Conservation (phyloP, 345 rosid species). For the Abelmoschus esculentus region DNA sequence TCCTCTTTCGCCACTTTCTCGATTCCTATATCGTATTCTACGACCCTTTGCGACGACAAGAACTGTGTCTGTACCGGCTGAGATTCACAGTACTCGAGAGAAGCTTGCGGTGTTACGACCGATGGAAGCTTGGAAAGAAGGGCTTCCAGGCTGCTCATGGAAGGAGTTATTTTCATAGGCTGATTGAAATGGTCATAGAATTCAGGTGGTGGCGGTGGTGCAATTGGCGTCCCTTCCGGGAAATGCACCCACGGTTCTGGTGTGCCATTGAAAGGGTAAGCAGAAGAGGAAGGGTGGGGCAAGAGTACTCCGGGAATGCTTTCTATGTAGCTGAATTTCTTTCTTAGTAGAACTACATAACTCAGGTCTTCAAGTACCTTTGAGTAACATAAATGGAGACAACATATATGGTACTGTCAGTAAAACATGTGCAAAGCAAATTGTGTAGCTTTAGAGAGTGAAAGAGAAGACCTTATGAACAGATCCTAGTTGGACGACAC, state of each 20-base stretch:
- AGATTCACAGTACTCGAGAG: constrained; percentile 19
- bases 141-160: constrained; percentile 97
- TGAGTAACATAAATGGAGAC: background rate
- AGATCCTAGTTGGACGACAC: constrained; percentile 92
- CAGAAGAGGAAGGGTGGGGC: constrained; percentile 87
- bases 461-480: constrained; percentile 55
- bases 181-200: constrained; percentile 39
- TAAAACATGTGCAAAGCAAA: constrained; percentile 1
- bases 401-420: background rate
- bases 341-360: constrained; percentile 67
- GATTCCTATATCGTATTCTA: constrained; percentile 18
- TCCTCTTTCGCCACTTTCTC: constrained; percentile 46
- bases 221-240: constrained; percentile 27
- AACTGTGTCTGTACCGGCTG: constrained; percentile 17
- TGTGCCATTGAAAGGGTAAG: constrained; percentile 43
- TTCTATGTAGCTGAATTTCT: constrained; percentile 85
- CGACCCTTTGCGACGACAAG: constrained; percentile 17
- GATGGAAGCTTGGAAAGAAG: constrained; percentile 95
- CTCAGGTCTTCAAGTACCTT: constrained; percentile 85
- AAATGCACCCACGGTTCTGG: constrained; percentile 48
- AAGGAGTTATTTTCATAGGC: constrained; percentile 61
- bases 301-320: constrained; percentile 89
- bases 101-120: constrained; percentile 46
- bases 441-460: background rate
- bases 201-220: constrained; percentile 37